phyloP scores from a whole-genome alignment of 371 early-diverging fungal species.

The Mucor racemosus region DNA sequence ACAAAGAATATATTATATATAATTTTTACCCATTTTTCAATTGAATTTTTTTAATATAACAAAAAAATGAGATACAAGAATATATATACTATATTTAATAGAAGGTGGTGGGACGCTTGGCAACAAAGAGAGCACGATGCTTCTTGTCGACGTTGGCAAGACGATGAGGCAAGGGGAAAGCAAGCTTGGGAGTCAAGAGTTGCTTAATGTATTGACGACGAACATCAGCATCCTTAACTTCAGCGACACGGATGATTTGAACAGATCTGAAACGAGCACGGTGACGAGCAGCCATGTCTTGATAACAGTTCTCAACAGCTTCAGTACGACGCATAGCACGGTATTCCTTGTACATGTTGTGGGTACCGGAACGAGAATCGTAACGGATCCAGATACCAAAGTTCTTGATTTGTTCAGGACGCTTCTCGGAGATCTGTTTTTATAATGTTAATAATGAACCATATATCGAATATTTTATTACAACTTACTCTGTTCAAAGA shows the following conservation, averaged over 20 bases:
- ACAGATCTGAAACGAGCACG: constrained; percentile 97
- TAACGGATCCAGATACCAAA: constrained; percentile 98
- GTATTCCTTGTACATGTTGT: constrained; percentile 99
- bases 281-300: constrained; percentile 99
- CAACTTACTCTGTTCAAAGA: constrained; percentile 92
- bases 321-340: constrained; percentile 90
- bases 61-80: neutral
- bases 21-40: neutral
- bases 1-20: no score
- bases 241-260: constrained; percentile 98
- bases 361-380: constrained; percentile 96
- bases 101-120: constrained; percentile 92
- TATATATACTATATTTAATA: constrained; percentile 45
- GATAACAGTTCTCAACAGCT: constrained; percentile 95
- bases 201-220: constrained; percentile 98
- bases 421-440: constrained; percentile 89
- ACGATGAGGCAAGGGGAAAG: constrained; percentile 98
- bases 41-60: neutral
- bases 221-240: constrained; percentile 87
- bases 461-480: neutral
- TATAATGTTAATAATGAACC: neutral
- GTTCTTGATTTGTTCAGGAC: constrained; percentile 92
- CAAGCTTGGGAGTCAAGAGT: constrained; percentile 84
- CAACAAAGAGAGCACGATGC: constrained; percentile 81
- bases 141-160: constrained; percentile 76